A percentile compares a stretch with the other conserved stretches of the same genome.
phyloP scores from a whole-genome alignment of 768 basidiomycete species.

The Pleurotus salmoneostramineus region DNA sequence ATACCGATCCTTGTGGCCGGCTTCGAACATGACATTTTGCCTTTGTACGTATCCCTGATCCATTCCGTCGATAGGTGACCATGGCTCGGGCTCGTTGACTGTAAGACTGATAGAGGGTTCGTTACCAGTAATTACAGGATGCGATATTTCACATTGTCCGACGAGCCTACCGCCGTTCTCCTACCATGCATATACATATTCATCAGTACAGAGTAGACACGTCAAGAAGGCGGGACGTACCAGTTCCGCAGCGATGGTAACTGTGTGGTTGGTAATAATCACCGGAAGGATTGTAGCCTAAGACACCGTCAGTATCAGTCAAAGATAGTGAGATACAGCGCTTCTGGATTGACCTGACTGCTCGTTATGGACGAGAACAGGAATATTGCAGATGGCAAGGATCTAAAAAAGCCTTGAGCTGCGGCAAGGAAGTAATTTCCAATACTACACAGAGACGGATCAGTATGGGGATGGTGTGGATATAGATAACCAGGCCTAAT shows the following conservation, averaged over 20 bases:
- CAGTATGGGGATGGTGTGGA: background rate
- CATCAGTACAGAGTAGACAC: background rate
- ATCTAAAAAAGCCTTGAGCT: constrained; percentile 86
- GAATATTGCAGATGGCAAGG: constrained; percentile 91
- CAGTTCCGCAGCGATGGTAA: constrained; percentile 92
- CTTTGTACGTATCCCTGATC: constrained; percentile 40
- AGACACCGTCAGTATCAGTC: constrained; percentile 16
- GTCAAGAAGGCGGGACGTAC: constrained; percentile 29
- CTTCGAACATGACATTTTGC: constrained; percentile 67
- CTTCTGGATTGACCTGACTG: constrained; percentile 46
- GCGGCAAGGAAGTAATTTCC: constrained; percentile 93
- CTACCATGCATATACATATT: constrained; percentile 28
- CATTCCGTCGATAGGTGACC: constrained; percentile 52
- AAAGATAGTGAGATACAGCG: constrained; percentile 12
- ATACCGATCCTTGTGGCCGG: constrained; percentile 46
- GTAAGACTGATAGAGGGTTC: constrained; percentile 20
- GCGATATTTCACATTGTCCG: constrained; percentile 93
- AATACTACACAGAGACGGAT: constrained; percentile 40
- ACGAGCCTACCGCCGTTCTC: constrained; percentile 75
- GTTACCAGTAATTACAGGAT: constrained; percentile 49
- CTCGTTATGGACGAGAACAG: constrained; percentile 89
- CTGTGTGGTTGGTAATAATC: constrained; percentile 90
- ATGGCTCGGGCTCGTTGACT: constrained; percentile 29
- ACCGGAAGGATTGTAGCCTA: constrained; percentile 83
- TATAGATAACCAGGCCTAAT: constrained; percentile 4